These are phyloP conservation scores for Pythium coloratum DNA, from an alignment of 352 stramenopile genomes.

Conservation along the genomic window DNA sequence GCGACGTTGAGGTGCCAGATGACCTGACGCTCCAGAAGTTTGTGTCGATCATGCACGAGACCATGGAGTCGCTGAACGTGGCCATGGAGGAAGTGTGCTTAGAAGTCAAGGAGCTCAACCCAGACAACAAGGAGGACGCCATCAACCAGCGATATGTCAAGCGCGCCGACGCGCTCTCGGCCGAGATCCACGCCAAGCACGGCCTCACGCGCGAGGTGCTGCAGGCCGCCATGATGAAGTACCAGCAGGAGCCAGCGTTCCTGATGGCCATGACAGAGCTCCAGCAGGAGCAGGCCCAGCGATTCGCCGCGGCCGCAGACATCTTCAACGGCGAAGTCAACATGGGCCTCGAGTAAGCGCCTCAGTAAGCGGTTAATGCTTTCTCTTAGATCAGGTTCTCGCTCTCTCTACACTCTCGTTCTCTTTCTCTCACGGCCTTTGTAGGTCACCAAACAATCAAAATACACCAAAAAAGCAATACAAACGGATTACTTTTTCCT, in stretches of 20 bases:
- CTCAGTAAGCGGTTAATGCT: constrained; percentile 8
- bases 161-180: constrained; percentile 78
- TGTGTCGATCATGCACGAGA: constrained; percentile 89
- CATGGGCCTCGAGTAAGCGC: constrained; percentile 81
- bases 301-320: constrained; percentile 74
- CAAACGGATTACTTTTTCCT: constrained; percentile 7
- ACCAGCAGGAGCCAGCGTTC: constrained; percentile 87
- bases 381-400: constrained; percentile 20
- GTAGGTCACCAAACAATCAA: constrained; percentile 5
- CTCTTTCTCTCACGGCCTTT: constrained; percentile 1
- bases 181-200: constrained; percentile 88
- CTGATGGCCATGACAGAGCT: constrained; percentile 87
- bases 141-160: constrained; percentile 92
- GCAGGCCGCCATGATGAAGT: constrained; percentile 91
- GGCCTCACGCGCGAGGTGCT: constrained; percentile 84
- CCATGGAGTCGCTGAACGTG: constrained; percentile 89
- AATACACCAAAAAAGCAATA: constrained; percentile 8
- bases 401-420: not conserved
- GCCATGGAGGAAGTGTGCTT: constrained; percentile 88
- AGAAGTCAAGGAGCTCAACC: constrained; percentile 86
- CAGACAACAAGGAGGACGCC: constrained; percentile 87
- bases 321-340: constrained; percentile 91
- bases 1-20: constrained; percentile 77
- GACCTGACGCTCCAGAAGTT: constrained; percentile 87
- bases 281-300: constrained; percentile 84